Conservation (phyloP, 768 basidiomycete genomes). For the Tylopilus balloui region DNA sequence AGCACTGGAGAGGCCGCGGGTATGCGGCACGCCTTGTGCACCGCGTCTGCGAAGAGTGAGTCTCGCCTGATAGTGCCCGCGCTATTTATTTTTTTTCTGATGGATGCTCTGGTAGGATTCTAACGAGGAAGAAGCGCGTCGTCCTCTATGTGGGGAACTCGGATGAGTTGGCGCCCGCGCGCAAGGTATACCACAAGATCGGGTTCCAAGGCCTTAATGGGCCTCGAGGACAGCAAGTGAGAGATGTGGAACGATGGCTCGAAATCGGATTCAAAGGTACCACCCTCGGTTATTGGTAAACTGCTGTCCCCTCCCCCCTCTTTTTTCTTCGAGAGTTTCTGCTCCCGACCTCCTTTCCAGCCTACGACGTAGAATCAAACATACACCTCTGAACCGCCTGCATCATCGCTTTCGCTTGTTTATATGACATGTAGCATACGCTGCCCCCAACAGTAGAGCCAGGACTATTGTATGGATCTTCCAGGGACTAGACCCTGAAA, state of each 20-base stretch:
- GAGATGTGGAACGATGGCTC: conserved; percentile 18
- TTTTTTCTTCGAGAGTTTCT: neutral
- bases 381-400: neutral
- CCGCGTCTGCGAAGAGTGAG: conserved; percentile 52
- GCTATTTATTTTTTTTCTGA: too few species aligned
- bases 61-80: too few species aligned
- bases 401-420: neutral
- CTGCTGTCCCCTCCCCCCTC: neutral
- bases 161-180: conserved; percentile 12
- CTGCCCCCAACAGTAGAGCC: neutral
- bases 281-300: conserved; percentile 16
- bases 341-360: neutral
- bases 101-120: conserved; percentile 22
- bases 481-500: neutral
- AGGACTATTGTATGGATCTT: neutral
- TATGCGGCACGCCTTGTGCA: conserved; percentile 62
- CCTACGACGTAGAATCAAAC: neutral
- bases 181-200: conserved; percentile 19
- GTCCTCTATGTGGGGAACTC: conserved; percentile 60
- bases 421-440: conserved; percentile 14
- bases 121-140: conserved; percentile 31
- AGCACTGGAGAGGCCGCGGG: conserved; percentile 45
- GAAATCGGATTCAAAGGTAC: conserved; percentile 18
- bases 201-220: conserved; percentile 20
- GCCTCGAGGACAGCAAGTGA: conserved; percentile 1